phyloP scores from a whole-genome alignment of 1,284 basidiomycete species.

The Leccinum colubrinum region DNA sequence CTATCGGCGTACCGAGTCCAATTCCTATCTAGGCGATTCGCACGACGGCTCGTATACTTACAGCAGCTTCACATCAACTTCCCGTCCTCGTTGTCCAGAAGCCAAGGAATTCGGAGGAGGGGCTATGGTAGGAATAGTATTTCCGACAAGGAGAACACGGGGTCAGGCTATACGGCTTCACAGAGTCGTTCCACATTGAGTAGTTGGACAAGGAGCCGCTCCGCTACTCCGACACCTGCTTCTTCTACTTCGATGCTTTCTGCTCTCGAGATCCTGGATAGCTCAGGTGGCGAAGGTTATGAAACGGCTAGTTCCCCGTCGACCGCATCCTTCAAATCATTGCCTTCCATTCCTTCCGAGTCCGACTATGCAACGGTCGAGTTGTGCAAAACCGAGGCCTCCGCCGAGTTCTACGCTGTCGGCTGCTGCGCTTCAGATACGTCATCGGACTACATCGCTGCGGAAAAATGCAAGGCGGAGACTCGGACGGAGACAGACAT shows the following conservation, averaged over 20 bases:
- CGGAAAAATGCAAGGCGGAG: constrained; percentile 47
- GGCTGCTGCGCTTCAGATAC: constrained; percentile 34
- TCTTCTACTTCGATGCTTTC: constrained; percentile 29
- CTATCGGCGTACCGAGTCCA: constrained; percentile 51
- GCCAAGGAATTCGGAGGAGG: constrained; percentile 56
- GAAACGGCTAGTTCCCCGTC: constrained; percentile 38
- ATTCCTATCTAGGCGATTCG: constrained; percentile 57
- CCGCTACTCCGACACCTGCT: constrained; percentile 29
- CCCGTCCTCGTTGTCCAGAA: constrained; percentile 50
- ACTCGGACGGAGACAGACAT: constrained; percentile 41
- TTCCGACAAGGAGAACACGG: constrained; percentile 58
- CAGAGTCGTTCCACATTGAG: constrained; percentile 35
- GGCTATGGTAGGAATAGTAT: constrained; percentile 37
- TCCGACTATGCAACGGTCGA: constrained; percentile 53
- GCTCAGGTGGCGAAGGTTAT: constrained; percentile 37
- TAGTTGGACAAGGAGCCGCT: constrained; percentile 35
- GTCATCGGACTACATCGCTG: constrained; percentile 44
- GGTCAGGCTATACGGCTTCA: constrained; percentile 28
- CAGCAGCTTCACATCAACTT: constrained; percentile 30
- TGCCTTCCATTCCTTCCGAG: constrained; percentile 52
- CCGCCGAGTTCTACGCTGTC: constrained; percentile 51
- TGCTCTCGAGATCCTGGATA: constrained; percentile 30
- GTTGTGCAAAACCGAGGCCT: constrained; percentile 40
- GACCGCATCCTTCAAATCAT: constrained; percentile 41
- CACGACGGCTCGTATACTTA: constrained; percentile 41